phyloP scores from a whole-genome alignment of 2,329 filamentous ascomycete species.

The Xenosphaeropsis pyriputrescens region DNA sequence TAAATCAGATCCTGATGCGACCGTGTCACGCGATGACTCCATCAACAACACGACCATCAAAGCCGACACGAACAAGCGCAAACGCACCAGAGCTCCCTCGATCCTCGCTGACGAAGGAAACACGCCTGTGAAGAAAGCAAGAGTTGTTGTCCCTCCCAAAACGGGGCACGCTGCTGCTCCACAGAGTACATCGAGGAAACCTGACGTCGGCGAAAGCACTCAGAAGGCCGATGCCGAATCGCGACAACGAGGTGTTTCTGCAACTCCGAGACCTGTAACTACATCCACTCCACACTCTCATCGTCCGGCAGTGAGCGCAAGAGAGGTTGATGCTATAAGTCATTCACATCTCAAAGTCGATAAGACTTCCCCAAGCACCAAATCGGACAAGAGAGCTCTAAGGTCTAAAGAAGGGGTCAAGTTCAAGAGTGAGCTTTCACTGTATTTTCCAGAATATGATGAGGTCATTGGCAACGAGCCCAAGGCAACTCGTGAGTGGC shows the following conservation, averaged over 20 bases:
- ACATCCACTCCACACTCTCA: too few species aligned
- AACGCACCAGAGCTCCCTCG: slow-evolving; percentile 29
- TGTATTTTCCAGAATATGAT: slow-evolving; percentile 89
- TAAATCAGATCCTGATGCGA: slow-evolving; percentile 9
- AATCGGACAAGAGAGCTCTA: slow-evolving; percentile 55
- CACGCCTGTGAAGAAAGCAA: slow-evolving; percentile 31
- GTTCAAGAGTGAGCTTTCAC: slow-evolving; percentile 81
- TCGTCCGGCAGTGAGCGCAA: too few species aligned
- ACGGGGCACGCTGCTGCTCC: slow-evolving; percentile 11
- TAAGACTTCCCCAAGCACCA: slow-evolving; percentile 38
- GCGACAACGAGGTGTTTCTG: background rate
- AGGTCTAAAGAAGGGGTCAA: slow-evolving; percentile 74
- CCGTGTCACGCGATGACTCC: slow-evolving; percentile 13
- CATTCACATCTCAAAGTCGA: slow-evolving; percentile 8
- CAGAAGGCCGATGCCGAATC: slow-evolving; percentile 11
- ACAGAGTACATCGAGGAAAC: slow-evolving; percentile 6
- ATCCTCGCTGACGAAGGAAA: slow-evolving; percentile 28
- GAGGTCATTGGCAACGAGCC: slow-evolving; percentile 80
- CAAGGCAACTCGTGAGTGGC: slow-evolving; percentile 56
- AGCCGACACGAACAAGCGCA: slow-evolving; percentile 25
- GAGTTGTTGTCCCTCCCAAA: slow-evolving; percentile 38
- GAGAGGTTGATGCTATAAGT: too few species aligned
- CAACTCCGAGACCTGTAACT: slow-evolving; percentile 4
- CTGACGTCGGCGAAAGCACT: slow-evolving; percentile 10
- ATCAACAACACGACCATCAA: slow-evolving; percentile 9